Base-by-base conservation (phyloP, 441 rosid genomes). In the Raphanus hybrid region DNA sequence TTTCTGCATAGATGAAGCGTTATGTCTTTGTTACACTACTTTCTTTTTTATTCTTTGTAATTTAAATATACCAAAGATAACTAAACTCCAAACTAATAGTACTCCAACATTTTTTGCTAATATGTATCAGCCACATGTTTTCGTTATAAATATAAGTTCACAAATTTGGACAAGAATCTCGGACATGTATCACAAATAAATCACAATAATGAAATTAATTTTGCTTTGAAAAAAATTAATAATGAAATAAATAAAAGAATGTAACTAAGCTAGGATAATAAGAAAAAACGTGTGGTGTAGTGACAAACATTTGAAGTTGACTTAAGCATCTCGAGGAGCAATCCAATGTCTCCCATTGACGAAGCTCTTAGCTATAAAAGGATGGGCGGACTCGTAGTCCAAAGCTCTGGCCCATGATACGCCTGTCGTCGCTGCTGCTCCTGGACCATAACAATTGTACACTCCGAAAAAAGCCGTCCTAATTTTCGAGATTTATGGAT, bases 331-430 rank as follows among this genome's bases (percentile, higher is more conserved):
- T 48, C 70, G 69, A 1, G 96, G 95, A 8, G 88, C 87, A 29
- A 94, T 92, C 98, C 98, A 92, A 72, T 92, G 98, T 68, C 95
- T 83, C 5, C 97, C 98, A 52, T 94, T 94, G 62, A 94, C 97
- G 34, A 94, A 94, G 71, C 98, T 92, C 86, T 94, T 89, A 55
- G 84, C 92, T 1, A 92, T 83, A 75, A 94, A 94, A 11, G 81
- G 91, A 74, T 94, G 98, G 37, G 96, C 98, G 4, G 85, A 80
- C 0, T 91, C 91, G 34, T 69, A 94, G 58, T 94, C 93, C 27
- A 94, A 87, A 60, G 93, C 95, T 48, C 90, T 85, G 0, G 97
- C 96, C 98, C 98, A 90, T 4, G 98, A 92, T 0, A 84, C 93
- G 0, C 98, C 98, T 0, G 84, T 69, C 10, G 91, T 92, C 8